Evolutionary conservation across 371 early-diverging fungal species (phyloP).

Genomic region (Thermomucor indicae-seudaticae): DNA sequence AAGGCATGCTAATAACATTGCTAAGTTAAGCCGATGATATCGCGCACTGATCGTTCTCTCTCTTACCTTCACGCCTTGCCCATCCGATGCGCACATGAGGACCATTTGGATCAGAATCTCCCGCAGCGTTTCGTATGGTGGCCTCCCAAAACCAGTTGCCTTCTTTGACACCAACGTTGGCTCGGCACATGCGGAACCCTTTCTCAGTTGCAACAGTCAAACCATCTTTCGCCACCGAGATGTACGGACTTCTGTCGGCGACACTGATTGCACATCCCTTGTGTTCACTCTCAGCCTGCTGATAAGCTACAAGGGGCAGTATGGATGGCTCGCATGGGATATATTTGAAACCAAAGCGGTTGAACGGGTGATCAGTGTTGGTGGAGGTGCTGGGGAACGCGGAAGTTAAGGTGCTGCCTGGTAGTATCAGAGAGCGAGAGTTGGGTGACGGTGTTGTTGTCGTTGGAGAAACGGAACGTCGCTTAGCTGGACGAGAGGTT

Average conservation of each 20-base stretch:
- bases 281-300: slow-evolving; percentile 42
- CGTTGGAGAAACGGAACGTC: slow-evolving; percentile 20
- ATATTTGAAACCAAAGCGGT: slow-evolving; percentile 63
- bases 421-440: slow-evolving; percentile 25
- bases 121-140: slow-evolving; percentile 40
- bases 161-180: slow-evolving; percentile 63
- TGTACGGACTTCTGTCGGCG: slow-evolving; percentile 62
- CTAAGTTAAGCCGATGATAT: not conserved
- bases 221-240: slow-evolving; percentile 60
- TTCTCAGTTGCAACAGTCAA: slow-evolving; percentile 58
- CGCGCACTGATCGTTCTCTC: not conserved
- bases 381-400: slow-evolving; percentile 21
- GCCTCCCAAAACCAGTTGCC: slow-evolving; percentile 73
- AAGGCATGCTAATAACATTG: slow-evolving; percentile 41
- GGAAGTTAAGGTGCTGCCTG: slow-evolving; percentile 21
- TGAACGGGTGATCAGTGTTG: slow-evolving; percentile 40
- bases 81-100: slow-evolving; percentile 69
- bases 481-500: too few species aligned
- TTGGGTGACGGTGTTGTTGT: slow-evolving; percentile 22
- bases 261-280: slow-evolving; percentile 51
- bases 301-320: slow-evolving; percentile 51
- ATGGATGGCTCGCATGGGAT: slow-evolving; percentile 50
- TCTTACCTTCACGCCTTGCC: slow-evolving; percentile 63
- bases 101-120: slow-evolving; percentile 29
- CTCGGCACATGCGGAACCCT: slow-evolving; percentile 69